Base-by-base conservation (phyloP, 495 filamentous ascomycete species). In the Jackrogersella multiformis region DNA sequence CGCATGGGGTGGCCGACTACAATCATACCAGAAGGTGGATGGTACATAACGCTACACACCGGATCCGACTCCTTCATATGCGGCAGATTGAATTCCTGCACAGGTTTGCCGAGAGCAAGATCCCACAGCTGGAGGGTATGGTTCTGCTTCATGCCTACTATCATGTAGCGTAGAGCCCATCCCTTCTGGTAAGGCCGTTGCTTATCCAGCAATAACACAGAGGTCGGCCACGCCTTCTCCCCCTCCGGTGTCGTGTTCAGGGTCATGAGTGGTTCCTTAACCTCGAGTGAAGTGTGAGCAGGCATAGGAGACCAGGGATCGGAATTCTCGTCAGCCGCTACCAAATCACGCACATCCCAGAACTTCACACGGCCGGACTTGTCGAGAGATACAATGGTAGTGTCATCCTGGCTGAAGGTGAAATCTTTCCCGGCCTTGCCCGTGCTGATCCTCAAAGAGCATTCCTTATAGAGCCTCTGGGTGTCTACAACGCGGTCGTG, bases 351-450 rank as follows among this genome's bases (percentile, higher is more conserved):
- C 58, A 97, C 90, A 73, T 99, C 96, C 96, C 96, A 99, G 81
- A 99, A 94, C 74, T 94, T 93, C 64, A 98, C 86, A 56, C 90
- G 88, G 15, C 96, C 96, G 56, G 92, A 92, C 80, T 98, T 98
- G 75, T 99, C 96, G 34, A 99, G 87, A 44, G 95, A 97, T 20
- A 94, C 94, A 72, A 99, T 93, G 23, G 92, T 86, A 1, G 89
- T 91, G 73, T 99, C 96, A 78, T 98, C 96, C 71, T 94, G 92
- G 75, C 93, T 97, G 79, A 99, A 99, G 45, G 89, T 87, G 74
- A 98, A 99, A 70, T 99, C 96, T 77, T 99, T 98, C 28, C 93
- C 94, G 46, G 96, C 96, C 79, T 99, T 99, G 52, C 96, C 96
- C 55, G 93, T 97, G 44, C 92, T 90, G 75, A 99, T 95, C 78